Evolutionary conservation across 2,329 filamentous ascomycete species (phyloP).

Genomic region (Fusarium haematococcum): DNA sequence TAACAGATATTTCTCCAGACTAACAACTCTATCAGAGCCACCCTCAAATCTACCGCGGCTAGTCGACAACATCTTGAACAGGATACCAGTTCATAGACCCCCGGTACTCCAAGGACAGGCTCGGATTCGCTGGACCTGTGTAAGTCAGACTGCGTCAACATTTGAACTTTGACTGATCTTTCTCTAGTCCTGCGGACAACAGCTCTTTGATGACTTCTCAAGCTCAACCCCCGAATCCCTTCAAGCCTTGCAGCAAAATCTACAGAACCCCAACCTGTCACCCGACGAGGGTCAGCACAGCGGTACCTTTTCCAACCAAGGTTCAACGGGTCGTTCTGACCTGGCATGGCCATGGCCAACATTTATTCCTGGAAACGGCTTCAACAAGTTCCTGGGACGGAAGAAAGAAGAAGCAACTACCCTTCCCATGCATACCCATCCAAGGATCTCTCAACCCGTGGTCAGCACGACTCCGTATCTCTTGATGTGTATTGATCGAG

Average conservation of each 20-base stretch:
- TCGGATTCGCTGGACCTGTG: neutral
- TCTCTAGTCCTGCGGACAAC: neutral
- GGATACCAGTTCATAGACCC: neutral
- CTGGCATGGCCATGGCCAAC: neutral
- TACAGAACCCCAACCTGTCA: neutral
- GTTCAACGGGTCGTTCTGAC: neutral
- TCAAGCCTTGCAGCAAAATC: neutral
- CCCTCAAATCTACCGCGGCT: neutral
- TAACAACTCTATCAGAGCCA: neutral
- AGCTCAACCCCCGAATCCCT: neutral
- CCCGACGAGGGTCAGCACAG: neutral
- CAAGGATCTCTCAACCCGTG: too few species aligned
- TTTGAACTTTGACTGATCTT: neutral
- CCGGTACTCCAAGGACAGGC: neutral
- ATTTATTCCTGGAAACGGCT: neutral
- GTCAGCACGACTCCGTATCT: neutral
- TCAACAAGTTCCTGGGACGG: neutral
- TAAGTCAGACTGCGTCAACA: neutral
- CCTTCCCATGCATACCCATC: neutral
- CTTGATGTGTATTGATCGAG: neutral
- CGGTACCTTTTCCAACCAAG: neutral
- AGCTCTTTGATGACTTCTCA: neutral
- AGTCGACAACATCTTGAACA: neutral
- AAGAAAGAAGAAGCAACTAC: neutral
- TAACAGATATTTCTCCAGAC: neutral